Percentiles rank a stretch among this genome's conserved stretches.
These are phyloP conservation scores for Paracoccidioides lutzii DNA, from an alignment of 2,329 filamentous ascomycete genomes.

Conservation along the genomic window DNA sequence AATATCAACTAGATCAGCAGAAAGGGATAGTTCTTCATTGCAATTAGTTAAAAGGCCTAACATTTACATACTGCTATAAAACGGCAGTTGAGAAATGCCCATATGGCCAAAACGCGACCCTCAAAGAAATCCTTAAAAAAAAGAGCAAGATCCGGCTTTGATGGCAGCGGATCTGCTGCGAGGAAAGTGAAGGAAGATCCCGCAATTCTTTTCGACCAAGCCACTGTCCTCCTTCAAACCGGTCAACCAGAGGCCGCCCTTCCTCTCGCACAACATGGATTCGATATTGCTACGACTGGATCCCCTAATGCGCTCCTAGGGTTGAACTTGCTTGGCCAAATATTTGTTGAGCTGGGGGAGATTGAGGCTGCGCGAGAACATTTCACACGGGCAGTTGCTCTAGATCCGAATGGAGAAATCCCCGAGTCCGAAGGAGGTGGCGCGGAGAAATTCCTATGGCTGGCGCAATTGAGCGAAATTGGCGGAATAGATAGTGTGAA, in stretches of 20 bases:
- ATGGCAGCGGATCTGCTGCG: constrained; percentile 27
- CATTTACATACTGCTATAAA: neutral
- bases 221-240: constrained; percentile 44
- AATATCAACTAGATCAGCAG: too few species aligned
- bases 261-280: constrained; percentile 40
- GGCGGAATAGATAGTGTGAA: constrained; percentile 47
- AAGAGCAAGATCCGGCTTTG: constrained; percentile 31
- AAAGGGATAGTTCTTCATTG: too few species aligned
- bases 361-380: constrained; percentile 58
- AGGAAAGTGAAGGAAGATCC: constrained; percentile 38
- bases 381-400: constrained; percentile 58
- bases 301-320: constrained; percentile 40
- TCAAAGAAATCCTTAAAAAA: constrained; percentile 32
- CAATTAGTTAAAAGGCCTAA: neutral
- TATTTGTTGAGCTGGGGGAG: constrained; percentile 71
- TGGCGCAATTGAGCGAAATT: constrained; percentile 71
- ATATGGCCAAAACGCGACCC: constrained; percentile 42
- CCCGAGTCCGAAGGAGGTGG: constrained; percentile 65
- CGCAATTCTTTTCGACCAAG: constrained; percentile 44
- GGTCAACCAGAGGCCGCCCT: constrained; percentile 47
- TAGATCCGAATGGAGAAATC: constrained; percentile 62
- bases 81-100: neutral
- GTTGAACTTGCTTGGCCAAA: constrained; percentile 66
- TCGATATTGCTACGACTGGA: constrained; percentile 26
- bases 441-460: constrained; percentile 85